These are phyloP conservation scores for Irpex sp. DNA, from an alignment of 1,284 basidiomycete genomes.

Conservation along the genomic window DNA sequence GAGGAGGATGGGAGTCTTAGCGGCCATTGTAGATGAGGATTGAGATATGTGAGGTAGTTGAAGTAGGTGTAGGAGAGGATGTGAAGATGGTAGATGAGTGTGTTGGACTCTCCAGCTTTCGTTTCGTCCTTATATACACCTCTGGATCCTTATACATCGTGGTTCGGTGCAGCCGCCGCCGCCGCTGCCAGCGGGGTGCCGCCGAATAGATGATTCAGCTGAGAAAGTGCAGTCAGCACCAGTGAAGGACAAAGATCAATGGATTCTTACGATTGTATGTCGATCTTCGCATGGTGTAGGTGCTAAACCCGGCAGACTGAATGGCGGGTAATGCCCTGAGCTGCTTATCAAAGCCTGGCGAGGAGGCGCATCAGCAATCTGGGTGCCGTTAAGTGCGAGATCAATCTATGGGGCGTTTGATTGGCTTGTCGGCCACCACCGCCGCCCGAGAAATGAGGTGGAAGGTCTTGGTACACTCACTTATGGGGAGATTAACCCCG, in stretches of 20 bases:
- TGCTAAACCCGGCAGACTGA: not conserved
- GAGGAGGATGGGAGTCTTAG: not conserved
- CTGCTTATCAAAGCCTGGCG: no score
- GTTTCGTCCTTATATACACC: not conserved
- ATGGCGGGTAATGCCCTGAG: no score
- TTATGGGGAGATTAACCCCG: no score
- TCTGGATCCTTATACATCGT: not conserved
- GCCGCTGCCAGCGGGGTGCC: not conserved
- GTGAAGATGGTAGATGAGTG: not conserved
- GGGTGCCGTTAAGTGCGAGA: no score
- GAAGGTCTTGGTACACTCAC: no score
- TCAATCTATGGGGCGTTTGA: no score
- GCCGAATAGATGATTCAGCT: not conserved
- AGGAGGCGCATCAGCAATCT: no score
- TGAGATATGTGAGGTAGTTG: not conserved
- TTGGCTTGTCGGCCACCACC: no score
- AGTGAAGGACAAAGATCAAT: not conserved
- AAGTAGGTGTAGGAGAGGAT: not conserved
- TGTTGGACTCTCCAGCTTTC: not conserved
- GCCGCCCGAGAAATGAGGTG: no score
- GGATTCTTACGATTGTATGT: no score
- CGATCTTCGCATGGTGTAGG: not conserved
- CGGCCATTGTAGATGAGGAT: not conserved
- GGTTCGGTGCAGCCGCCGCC: no score
- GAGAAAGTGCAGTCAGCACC: not conserved